These are phyloP conservation scores for Saururus chinensis DNA, from an alignment of 164 flowering plant genomes.

Conservation along the genomic window DNA sequence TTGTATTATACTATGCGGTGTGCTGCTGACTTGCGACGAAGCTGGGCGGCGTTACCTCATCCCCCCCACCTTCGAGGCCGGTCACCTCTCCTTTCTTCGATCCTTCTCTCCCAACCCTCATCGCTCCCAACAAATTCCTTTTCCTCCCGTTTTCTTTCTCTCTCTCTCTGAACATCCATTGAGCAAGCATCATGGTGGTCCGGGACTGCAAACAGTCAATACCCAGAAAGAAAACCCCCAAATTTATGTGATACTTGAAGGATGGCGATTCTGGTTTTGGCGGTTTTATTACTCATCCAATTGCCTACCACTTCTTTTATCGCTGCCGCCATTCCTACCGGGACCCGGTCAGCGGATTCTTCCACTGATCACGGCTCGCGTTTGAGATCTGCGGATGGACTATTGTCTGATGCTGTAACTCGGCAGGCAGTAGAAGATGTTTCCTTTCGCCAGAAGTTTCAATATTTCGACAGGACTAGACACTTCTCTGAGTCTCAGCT, in stretches of 20 bases:
- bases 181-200: not conserved
- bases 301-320: constrained; percentile 18
- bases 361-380: constrained; percentile 5
- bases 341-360: constrained; percentile 18
- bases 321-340: constrained; percentile 21
- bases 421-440: constrained; percentile 29
- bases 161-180: not conserved
- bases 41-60: not conserved
- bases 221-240: not conserved
- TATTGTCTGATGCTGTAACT: constrained; percentile 15
- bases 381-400: no score
- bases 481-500: constrained; percentile 16
- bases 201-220: not conserved
- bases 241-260: not conserved
- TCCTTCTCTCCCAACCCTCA: not conserved
- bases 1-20: not conserved
- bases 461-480: constrained; percentile 12
- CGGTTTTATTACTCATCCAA: constrained; percentile 24
- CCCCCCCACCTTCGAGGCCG: not conserved
- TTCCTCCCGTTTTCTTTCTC: not conserved
- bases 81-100: not conserved
- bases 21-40: not conserved
- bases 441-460: constrained; percentile 34
- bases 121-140: not conserved
- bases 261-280: constrained; percentile 17